Base-by-base conservation (phyloP, 176 grass and related monocot genomes). In the Musa beccarii region DNA sequence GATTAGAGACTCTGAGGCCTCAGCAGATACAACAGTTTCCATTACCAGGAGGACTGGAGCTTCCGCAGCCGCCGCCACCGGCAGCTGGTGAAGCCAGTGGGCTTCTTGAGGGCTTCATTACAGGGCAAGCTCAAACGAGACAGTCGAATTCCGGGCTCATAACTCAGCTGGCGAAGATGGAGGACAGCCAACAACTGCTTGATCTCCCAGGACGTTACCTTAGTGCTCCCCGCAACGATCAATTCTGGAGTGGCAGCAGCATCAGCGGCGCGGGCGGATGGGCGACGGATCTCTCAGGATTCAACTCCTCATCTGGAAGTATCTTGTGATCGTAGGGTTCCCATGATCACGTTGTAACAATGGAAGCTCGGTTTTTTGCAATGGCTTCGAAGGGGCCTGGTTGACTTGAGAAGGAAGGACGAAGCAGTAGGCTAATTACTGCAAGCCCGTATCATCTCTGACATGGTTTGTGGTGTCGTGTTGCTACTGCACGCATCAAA, bases 341-440 rank as follows among this genome's bases (percentile, higher is more conserved):
- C 19, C 10, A 2, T 12, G 19, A 10, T 52, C 34, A 19, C 11
- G 13, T 24, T 64, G 17, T 77, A 13, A 15, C 21, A 66, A 66
- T 52, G 43, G 75, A 77, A 77, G 75, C 59, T 77, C 66, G 26
- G 61, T 73, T 73, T 73, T 61, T 73, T 69, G 6, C 24, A 34
- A 13, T 63, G 56, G 28, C 55, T 76, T 77, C 59, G 11, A 65
- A 53, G 17, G 22, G n/a, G 19, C 16, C 52, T 14, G 51, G 7
- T 28, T 51, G 20, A 23, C 16, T 22, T 26, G 2, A 16, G 16
- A 28, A 77, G 43, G 56, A 64, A 28, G 53, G 14, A 59, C 10
- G 54, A 25, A 59, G 24, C 3, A 28, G 51, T 51, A 25, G 34
- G 8, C 26, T 17, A 43, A 43, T 50, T 43, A 1, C 25, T 28